phyloP scores from a whole-genome alignment of 1,139 yeast genomes.

The Candida freyschussii region DNA sequence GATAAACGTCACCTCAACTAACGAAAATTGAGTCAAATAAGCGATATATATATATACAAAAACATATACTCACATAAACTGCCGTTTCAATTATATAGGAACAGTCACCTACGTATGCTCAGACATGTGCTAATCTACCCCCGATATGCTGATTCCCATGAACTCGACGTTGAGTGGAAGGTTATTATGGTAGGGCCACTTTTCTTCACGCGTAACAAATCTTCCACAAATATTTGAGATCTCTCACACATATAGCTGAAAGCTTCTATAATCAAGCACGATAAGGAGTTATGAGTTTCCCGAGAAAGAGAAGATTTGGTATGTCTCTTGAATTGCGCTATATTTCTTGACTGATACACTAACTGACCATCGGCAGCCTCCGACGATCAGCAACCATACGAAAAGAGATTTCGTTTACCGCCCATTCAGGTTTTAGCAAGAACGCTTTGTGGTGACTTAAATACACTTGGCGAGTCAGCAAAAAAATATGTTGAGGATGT shows the following conservation, averaged over 20 bases:
- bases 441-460: conserved; percentile 46
- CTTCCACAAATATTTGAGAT: background rate
- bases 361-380: conserved; percentile 9
- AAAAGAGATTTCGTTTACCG: conserved; percentile 30
- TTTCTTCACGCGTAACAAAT: no score
- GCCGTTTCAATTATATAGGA: no score
- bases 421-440: conserved; percentile 37
- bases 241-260: background rate
- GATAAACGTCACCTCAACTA: conserved; percentile 11
- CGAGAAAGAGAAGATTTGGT: conserved; percentile 25
- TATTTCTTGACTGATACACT: no score
- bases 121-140: no score
- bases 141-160: no score
- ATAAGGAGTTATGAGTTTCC: conserved; percentile 22
- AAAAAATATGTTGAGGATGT: conserved; percentile 60
- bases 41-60: background rate
- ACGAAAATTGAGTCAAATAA: conserved; percentile 1
- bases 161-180: no score
- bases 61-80: no score
- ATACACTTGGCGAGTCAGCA: conserved; percentile 61
- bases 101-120: no score
- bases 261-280: no score
- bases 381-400: conserved; percentile 17
- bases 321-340: conserved; percentile 8
- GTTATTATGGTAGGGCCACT: no score